Conservation (phyloP, 768 basidiomycete species). For the Hortiboletus flavorubellus region DNA sequence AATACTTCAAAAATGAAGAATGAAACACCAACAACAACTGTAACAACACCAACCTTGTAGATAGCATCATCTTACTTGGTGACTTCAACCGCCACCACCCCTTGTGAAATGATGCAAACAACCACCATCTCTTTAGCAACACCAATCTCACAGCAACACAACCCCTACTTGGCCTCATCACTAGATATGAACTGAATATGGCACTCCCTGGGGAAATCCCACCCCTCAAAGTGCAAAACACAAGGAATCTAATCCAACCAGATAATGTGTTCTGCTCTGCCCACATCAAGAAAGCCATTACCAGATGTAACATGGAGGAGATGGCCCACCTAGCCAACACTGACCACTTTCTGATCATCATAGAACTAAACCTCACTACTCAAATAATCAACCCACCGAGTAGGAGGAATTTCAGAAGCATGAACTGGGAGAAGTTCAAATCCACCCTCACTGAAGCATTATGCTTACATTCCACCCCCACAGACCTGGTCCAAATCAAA, state of each 20-base stretch:
- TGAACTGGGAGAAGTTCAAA: background rate
- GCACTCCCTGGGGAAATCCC: background rate
- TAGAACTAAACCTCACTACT: accelerated
- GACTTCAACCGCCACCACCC: too few species aligned
- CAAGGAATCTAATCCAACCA: background rate
- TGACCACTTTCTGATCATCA: background rate
- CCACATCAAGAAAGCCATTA: background rate
- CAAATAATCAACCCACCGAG: background rate
- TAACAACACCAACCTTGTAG: too few species aligned
- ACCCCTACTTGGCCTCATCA: background rate
- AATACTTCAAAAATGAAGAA: too few species aligned
- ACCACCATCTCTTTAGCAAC: background rate
- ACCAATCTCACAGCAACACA: background rate
- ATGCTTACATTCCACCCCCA: too few species aligned
- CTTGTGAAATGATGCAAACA: background rate
- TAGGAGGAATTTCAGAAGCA: background rate
- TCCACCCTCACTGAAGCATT: background rate
- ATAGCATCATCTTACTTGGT: background rate
- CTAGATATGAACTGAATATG: background rate
- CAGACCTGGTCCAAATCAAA: background rate
- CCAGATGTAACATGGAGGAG: background rate
- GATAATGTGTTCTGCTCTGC: background rate
- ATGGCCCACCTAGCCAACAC: background rate
- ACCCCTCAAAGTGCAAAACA: background rate
- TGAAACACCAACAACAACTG: too few species aligned